Base-by-base conservation (phyloP, 768 basidiomycete species). In the Clavulina sp. region DNA sequence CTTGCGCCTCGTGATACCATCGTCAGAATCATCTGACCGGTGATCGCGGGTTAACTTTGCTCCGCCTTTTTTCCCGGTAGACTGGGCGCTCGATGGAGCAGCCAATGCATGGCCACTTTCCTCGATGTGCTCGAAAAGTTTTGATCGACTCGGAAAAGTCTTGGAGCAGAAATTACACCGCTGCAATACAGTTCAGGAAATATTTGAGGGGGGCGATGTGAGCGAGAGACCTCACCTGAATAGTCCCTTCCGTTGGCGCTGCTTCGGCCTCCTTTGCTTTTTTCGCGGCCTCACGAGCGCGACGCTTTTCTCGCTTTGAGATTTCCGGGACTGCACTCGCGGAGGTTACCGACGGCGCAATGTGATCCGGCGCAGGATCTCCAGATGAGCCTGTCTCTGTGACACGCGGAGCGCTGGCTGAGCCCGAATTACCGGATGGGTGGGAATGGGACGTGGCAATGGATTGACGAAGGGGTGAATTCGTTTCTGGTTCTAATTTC, bases 271-370 rank as follows among this genome's bases (percentile, higher is more conserved):
- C 62, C 54, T 69, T 67, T 4, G 67, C 71, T 62, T 81, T 87
- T 69, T 80, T 86, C 44, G 75, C 70, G 2, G 69, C 77, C 62
- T 93, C 84, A 44, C 77, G 71, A 18, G 81, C 80, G 47, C 79
- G 73, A 44, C 92, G 69, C 64, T 81, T 87, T 30, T 95, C 87
- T 53, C 76, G 77, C 65, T 95, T 96, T 4, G 86, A 76, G 54
- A 74, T 57, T 47, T 65, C 61, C 48, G n/a, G n/a, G n/a, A n/a
- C n/a, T n/a, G n/a, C n/a, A n/a, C n/a, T n/a, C n/a, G n/a, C n/a
- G n/a, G n/a, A n/a, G n/a, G n/a, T n/a, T n/a, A n/a, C n/a, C 18
- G 51, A 21, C 24, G 56, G 52, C 3, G 36, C n/a, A 2, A 21
- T 44, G 43, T 48, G 34, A 40, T 51, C 18, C 13, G 43, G 47